phyloP scores from a whole-genome alignment of 331 rosid genomes.

The Quercus phellos region DNA sequence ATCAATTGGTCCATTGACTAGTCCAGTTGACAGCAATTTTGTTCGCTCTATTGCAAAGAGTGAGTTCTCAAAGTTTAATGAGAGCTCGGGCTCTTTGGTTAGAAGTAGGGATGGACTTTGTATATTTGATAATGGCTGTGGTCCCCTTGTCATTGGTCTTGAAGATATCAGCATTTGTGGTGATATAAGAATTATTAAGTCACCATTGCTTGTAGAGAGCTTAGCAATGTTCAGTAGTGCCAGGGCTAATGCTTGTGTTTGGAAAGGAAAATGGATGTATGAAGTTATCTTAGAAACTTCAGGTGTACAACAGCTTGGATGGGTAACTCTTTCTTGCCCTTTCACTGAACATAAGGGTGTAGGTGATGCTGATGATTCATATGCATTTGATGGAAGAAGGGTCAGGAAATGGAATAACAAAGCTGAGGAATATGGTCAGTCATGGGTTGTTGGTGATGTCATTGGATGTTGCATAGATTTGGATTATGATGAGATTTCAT shows the following conservation, averaged over 20 bases:
- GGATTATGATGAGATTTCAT: constrained; percentile 68
- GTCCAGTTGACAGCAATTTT: constrained; percentile 45
- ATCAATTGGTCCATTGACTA: constrained; percentile 49
- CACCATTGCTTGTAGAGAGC: constrained; percentile 77
- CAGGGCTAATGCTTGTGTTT: constrained; percentile 73
- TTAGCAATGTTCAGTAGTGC: constrained; percentile 88
- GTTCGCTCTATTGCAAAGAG: constrained; percentile 50
- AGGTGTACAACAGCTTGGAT: constrained; percentile 93
- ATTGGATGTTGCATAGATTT: constrained; percentile 98
- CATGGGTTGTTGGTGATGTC: constrained; percentile 94
- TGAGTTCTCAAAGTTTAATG: constrained; percentile 38
- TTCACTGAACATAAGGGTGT: constrained; percentile 90
- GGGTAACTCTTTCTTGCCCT: constrained; percentile 92
- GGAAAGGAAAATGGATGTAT: constrained; percentile 99
- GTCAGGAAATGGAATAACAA: constrained; percentile 91
- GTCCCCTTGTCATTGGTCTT: constrained; percentile 46
- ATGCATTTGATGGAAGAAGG: constrained; percentile 94
- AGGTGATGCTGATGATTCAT: constrained; percentile 90
- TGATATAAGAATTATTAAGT: constrained; percentile 55
- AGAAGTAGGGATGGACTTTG: constrained; percentile 47
- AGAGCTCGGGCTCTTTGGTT: constrained; percentile 12
- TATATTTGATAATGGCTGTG: constrained; percentile 31
- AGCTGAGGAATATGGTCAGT: constrained; percentile 75
- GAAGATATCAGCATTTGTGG: constrained; percentile 73
- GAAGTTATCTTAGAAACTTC: constrained; percentile 86